Evolutionary conservation across 305 asterid species (phyloP).

Genomic region (Galium porrigens): DNA sequence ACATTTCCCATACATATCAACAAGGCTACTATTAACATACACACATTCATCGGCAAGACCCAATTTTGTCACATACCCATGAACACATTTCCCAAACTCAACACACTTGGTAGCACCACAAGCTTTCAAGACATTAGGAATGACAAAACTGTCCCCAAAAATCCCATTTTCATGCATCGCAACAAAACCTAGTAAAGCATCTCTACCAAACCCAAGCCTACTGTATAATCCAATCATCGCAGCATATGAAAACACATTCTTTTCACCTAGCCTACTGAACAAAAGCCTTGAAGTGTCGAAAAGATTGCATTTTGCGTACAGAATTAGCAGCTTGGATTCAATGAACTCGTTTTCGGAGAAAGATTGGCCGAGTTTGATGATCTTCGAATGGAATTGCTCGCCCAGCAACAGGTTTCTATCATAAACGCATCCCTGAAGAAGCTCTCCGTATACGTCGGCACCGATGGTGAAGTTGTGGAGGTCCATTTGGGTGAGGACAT

Average conservation of each 20-base stretch:
- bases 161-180: conserved; percentile 22
- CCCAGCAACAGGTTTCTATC: conserved; percentile 19
- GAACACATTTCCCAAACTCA: conserved; percentile 22
- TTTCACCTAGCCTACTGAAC: conserved; percentile 18
- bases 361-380: conserved; percentile 18
- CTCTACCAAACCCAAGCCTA: conserved; percentile 15
- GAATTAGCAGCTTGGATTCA: conserved; percentile 23
- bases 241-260: conserved; percentile 26
- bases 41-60: conserved; percentile 16
- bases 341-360: conserved; percentile 22
- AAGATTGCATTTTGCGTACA: conserved; percentile 23
- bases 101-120: conserved; percentile 20
- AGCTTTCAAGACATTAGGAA: conserved; percentile 26
- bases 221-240: conserved; percentile 23
- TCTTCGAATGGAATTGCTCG: conserved; percentile 21
- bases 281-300: conserved; percentile 14
- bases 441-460: conserved; percentile 21
- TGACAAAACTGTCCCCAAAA: conserved; percentile 23
- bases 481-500: conserved; percentile 17
- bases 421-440: conserved; percentile 25
- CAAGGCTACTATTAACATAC: conserved; percentile 25
- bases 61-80: conserved; percentile 21
- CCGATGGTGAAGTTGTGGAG: conserved; percentile 11
- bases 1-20: conserved; percentile 29
- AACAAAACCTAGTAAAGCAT: conserved; percentile 20